phyloP scores from a whole-genome alignment of 2,329 filamentous ascomycete species.

The Penicillium corylophilum region DNA sequence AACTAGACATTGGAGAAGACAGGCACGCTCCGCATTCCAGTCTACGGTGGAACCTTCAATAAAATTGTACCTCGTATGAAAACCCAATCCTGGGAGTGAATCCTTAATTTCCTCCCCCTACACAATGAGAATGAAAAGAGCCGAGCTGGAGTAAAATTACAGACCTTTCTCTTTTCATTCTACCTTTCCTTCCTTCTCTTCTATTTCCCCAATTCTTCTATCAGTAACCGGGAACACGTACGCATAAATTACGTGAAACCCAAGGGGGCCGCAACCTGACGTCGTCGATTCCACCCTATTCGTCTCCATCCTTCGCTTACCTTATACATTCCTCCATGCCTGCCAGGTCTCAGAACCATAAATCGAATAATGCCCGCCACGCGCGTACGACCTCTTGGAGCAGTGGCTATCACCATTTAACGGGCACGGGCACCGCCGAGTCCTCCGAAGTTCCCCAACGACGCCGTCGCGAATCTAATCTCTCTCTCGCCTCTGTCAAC shows the following conservation, averaged over 20 bases:
- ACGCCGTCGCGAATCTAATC: conserved; percentile 35
- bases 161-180: not conserved
- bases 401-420: conserved; percentile 31
- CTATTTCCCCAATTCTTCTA: not conserved
- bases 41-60: not conserved
- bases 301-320: conserved; percentile 10
- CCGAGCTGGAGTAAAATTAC: not conserved
- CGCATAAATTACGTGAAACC: conserved; percentile 19
- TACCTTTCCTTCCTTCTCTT: not conserved
- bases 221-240: not conserved
- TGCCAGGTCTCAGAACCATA: conserved; percentile 23
- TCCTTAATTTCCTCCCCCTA: not conserved
- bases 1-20: not conserved
- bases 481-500: conserved; percentile 32
- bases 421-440: conserved; percentile 14
- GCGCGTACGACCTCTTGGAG: conserved; percentile 38
- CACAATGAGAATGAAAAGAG: not conserved
- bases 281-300: conserved; percentile 9
- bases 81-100: not conserved
- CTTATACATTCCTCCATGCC: conserved; percentile 28
- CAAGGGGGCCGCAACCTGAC: conserved; percentile 14
- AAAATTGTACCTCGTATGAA: not conserved
- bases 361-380: conserved; percentile 36
- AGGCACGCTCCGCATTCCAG: not conserved
- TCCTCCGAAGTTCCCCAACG: conserved; percentile 26